A percentile compares a stretch with the other conserved stretches of the same genome.
Conservation (phyloP, 768 basidiomycete genomes). For the Saitozyma sp. region DNA sequence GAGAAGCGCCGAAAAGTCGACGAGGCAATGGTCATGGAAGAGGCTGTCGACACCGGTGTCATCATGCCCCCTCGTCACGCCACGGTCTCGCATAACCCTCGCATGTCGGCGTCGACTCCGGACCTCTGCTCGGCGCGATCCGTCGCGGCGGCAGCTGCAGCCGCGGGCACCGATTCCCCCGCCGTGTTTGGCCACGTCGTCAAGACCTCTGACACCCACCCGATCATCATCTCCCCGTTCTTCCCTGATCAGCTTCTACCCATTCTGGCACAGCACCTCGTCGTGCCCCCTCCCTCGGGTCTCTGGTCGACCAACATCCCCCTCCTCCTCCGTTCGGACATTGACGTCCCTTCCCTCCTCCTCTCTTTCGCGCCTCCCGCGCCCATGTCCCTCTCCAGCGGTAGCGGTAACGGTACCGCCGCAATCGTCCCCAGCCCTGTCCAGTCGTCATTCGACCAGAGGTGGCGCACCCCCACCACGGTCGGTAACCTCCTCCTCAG, state of each 20-base stretch:
- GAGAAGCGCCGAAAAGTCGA: constrained; percentile 43
- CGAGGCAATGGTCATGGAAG: constrained; percentile 45
- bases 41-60: constrained; percentile 38
- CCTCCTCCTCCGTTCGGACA: constrained; percentile 22
- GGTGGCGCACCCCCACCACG: constrained; percentile 7
- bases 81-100: not conserved
- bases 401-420: constrained; percentile 22
- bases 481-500: constrained; percentile 86
- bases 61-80: constrained; percentile 22
- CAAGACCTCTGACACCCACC: constrained; percentile 77
- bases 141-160: not conserved
- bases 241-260: constrained; percentile 64
- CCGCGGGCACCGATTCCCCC: not conserved
- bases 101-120: constrained; percentile 7
- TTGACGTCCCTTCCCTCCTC: constrained; percentile 35
- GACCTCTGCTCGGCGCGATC: constrained; percentile 1
- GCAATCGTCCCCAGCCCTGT: constrained; percentile 15
- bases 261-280: constrained; percentile 52
- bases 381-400: constrained; percentile 34
- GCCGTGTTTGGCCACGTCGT: constrained; percentile 42
- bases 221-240: constrained; percentile 74
- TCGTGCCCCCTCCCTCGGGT: constrained; percentile 20
- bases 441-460: not conserved
- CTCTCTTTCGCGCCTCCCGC: constrained; percentile 20
- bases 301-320: constrained; percentile 5